These are phyloP conservation scores for Mycena albidolilacea DNA, from an alignment of 768 basidiomycete genomes.

Conservation along the genomic window DNA sequence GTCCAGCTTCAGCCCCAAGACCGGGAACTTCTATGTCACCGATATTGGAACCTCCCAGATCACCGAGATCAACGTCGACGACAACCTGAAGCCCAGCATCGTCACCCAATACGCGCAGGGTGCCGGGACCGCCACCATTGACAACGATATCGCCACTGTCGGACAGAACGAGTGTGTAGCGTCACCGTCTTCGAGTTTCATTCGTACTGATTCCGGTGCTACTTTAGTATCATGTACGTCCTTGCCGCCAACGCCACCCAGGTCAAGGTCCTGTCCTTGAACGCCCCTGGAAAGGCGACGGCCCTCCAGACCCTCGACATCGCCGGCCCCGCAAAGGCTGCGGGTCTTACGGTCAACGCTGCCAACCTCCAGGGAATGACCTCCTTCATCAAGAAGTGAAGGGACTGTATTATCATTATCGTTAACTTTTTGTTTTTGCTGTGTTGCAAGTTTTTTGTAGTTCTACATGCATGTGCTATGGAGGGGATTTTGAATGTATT, in stretches of 20 bases:
- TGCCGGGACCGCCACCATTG: conserved; percentile 54
- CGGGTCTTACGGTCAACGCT: conserved; percentile 48
- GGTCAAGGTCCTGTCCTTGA: conserved; percentile 47
- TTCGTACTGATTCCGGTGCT: conserved; percentile 11
- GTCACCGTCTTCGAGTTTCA: not conserved
- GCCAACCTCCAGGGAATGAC: conserved; percentile 43
- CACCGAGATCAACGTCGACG: conserved; percentile 64
- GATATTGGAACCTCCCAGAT: conserved; percentile 57
- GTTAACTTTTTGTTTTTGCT: conserved; percentile 19
- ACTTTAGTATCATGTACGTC: conserved; percentile 48
- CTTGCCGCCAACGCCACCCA: conserved; percentile 46
- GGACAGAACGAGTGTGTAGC: conserved; percentile 54
- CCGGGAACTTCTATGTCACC: conserved; percentile 62
- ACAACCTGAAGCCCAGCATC: conserved; percentile 60
- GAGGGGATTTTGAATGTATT: conserved; percentile 31
- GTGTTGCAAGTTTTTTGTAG: conserved; percentile 28
- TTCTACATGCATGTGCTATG: conserved; percentile 21
- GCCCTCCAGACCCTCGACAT: conserved; percentile 48
- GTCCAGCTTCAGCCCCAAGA: conserved; percentile 57
- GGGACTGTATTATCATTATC: not conserved
- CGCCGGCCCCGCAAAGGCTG: conserved; percentile 39
- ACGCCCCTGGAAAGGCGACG: conserved; percentile 45
- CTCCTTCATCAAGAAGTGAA: conserved; percentile 39
- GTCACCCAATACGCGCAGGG: conserved; percentile 62
- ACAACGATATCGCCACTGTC: conserved; percentile 57